These are phyloP conservation scores for Quercus aquifolioides DNA, from an alignment of 306 rosid species.

Conservation along the genomic window DNA sequence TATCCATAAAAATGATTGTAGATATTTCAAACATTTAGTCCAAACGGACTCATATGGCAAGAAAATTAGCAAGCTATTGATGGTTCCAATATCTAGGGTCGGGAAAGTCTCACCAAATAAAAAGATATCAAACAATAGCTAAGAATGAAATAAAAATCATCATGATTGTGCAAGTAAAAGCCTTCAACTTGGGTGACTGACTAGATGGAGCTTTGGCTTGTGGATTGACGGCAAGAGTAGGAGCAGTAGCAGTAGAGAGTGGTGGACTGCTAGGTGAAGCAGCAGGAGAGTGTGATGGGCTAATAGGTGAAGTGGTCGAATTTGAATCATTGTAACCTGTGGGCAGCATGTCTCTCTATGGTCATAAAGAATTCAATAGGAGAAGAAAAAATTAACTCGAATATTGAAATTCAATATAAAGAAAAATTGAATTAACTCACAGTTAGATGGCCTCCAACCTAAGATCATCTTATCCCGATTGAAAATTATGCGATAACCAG, in stretches of 20 bases:
- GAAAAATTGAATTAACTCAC: constrained; percentile 42
- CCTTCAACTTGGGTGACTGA: constrained; percentile 36
- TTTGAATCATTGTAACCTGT: constrained; percentile 51
- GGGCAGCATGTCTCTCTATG: constrained; percentile 2
- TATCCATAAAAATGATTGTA: too few species aligned
- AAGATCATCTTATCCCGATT: constrained; percentile 68
- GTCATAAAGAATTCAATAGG: background rate
- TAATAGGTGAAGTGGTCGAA: constrained; percentile 12
- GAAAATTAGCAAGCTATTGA: too few species aligned
- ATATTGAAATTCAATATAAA: background rate
- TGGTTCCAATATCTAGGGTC: too few species aligned
- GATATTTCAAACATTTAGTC: too few species aligned
- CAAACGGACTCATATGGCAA: too few species aligned
- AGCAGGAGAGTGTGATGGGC: too few species aligned
- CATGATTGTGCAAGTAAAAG: constrained; percentile 23
- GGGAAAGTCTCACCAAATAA: background rate
- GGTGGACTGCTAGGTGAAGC: too few species aligned
- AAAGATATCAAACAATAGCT: constrained; percentile 40
- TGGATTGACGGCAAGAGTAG: too few species aligned
- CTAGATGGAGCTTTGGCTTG: too few species aligned
- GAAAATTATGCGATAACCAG: constrained; percentile 69
- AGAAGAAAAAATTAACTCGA: background rate
- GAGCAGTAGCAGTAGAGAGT: too few species aligned
- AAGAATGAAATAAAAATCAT: constrained; percentile 31
- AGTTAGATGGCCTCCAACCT: constrained; percentile 71